phyloP scores from a whole-genome alignment of 2,329 filamentous ascomycete species.

The Aspergillus eucalypticola region DNA sequence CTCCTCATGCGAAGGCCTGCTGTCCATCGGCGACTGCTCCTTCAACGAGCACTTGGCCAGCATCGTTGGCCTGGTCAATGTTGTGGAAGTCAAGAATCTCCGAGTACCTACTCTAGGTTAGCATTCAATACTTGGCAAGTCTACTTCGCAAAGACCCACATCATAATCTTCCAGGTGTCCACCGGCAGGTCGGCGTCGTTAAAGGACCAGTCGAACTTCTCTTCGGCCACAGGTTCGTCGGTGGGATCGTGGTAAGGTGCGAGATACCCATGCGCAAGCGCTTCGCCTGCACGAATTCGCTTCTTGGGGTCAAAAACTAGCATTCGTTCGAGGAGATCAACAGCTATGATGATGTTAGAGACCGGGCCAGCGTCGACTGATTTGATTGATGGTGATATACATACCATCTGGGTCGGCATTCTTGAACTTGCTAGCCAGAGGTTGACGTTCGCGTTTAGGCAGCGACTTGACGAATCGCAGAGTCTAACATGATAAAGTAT shows the following conservation, averaged over 20 bases:
- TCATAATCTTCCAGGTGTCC: conserved; percentile 99
- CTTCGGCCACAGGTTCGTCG: conserved; percentile 90
- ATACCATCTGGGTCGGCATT: conserved; percentile 84
- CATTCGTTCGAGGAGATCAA: conserved; percentile 94
- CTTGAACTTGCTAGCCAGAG: conserved; percentile 85
- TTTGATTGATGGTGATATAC: conserved; percentile 25
- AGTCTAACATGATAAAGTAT: conserved; percentile 60
- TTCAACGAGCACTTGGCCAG: conserved; percentile 31
- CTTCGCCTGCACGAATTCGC: conserved; percentile 82
- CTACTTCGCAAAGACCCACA: conserved; percentile 60
- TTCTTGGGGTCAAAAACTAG: conserved; percentile 98
- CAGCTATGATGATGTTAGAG: conserved; percentile 56
- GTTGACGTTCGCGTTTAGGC: conserved; percentile 88
- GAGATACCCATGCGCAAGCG: conserved; percentile 88
- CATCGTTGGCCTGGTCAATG: conserved; percentile 60
- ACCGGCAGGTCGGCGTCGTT: conserved; percentile 97
- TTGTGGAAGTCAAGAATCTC: conserved; percentile 99
- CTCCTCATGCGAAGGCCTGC: conserved; percentile 29
- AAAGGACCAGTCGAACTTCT: conserved; percentile 99
- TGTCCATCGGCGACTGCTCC: conserved; percentile 23
- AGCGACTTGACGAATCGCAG: conserved; percentile 96
- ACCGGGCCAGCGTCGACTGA: neutral
- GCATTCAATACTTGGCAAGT: neutral
- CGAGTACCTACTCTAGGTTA: conserved; percentile 70
- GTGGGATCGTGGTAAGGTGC: conserved; percentile 95